Percentiles rank a stretch among this genome's conserved stretches.
Conservation (phyloP, 805 yeast species). For the Yarrowia sp. region DNA sequence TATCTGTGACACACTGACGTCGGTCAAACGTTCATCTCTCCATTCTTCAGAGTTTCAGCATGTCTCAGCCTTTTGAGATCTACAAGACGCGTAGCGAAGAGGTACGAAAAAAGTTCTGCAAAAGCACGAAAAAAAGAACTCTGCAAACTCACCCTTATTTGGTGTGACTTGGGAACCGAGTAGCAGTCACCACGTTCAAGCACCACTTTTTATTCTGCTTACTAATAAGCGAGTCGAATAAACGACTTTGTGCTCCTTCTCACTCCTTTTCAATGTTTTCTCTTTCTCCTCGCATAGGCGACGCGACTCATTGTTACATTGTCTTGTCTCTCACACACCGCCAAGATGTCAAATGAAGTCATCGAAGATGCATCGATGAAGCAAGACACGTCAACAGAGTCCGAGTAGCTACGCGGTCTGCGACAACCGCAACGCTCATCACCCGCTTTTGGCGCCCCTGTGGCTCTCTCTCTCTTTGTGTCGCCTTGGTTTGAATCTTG, state of each 20-base stretch:
- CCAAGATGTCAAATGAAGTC: conserved; percentile 33
- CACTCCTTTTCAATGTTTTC: no score
- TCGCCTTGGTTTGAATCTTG: background rate
- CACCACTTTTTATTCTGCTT: no score
- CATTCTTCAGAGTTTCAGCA: conserved; percentile 1
- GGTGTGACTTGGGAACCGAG: no score
- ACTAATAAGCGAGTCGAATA: no score
- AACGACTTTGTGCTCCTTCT: no score
- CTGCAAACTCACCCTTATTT: no score
- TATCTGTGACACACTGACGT: background rate
- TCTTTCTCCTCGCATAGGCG: background rate
- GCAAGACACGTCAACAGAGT: background rate
- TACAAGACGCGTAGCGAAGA: background rate
- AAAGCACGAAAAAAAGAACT: no score
- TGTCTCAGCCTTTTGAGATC: background rate
- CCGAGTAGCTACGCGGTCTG: conserved; percentile 10
- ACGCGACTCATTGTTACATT: conserved; percentile 13
- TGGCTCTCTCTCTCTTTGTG: background rate
- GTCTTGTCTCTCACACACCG: background rate
- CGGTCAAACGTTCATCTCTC: background rate
- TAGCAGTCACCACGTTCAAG: no score
- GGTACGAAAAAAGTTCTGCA: no score
- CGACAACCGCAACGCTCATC: conserved; percentile 11
- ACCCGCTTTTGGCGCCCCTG: background rate
- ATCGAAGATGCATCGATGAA: conserved; percentile 9